Base-by-base conservation (phyloP, 2,329 filamentous ascomycete genomes). In the Ceratocystis alfenasii region DNA sequence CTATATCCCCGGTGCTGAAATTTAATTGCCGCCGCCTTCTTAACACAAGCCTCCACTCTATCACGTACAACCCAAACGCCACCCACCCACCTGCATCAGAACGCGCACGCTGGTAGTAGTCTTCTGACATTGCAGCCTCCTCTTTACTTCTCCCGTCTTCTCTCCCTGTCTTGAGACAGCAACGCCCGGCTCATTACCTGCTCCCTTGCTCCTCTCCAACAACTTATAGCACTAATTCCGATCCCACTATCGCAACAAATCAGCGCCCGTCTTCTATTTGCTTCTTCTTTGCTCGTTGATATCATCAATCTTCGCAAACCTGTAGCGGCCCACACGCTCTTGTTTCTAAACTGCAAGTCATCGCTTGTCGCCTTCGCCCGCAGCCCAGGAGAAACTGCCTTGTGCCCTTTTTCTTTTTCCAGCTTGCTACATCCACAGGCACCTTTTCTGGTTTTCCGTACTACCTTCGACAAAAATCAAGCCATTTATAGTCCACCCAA, bases 61-160 rank as follows among this genome's bases (percentile, higher is more conserved):
- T 4, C 53, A 36, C 55, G 50, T 41, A 41, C 36, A 41, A 41
- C 36, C 20, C 50, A 30, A 30, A 12, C 7, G 12, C 22, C 22
- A 33, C 53, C 28, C 25, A 6, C 0, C 5, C 17, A 25, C 25
- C 55, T n/a, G 25, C 30, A 36, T 59, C 28, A 7, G 12, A 59
- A 59, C 55, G 17, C 55, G 8, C 5, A 59, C 55, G 17, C 55
- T 59, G 55, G 55, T 8, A 36, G 55, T 59, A 53, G 48, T 53
- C 48, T 53, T 53, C 48, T 28, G 22, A 28, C 48, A 12, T 28
- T 28, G 20, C 20, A 53, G 20, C 20, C n/a, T 53, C 48, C 33
- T 36, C 7, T 12, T 8, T 36, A 8, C 33, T 53, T 25, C 48
- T 28, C 48, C 48, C 5, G 8, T 53, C 20, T 53, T 20, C 48